Percentiles rank a stretch among this genome's conserved stretches.
phyloP scores from a whole-genome alignment of 768 basidiomycete genomes.

The Amanita phalloides region DNA sequence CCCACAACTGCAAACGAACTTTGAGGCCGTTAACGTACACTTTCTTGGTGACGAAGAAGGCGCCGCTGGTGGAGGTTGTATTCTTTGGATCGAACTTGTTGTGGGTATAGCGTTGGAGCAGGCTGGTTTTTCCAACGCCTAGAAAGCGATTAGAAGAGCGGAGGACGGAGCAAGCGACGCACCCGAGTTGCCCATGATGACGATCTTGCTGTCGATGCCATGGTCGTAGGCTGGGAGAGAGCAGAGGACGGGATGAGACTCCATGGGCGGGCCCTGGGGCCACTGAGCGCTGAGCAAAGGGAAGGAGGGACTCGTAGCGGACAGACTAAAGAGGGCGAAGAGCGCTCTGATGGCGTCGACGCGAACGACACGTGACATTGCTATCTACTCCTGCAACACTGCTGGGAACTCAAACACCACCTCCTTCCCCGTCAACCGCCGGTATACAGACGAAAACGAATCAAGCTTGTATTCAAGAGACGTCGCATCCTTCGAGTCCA shows the following conservation, averaged over 20 bases:
- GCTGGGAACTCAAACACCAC: slow-evolving; percentile 91
- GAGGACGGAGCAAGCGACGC: slow-evolving; percentile 9
- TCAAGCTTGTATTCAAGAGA: slow-evolving; percentile 99
- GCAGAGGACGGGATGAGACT: slow-evolving; percentile 48
- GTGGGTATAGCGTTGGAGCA: slow-evolving; percentile 84
- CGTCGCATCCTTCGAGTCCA: slow-evolving; percentile 96
- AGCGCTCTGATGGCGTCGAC: slow-evolving; percentile 3
- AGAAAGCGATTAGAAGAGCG: slow-evolving; percentile 4
- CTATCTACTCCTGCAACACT: slow-evolving; percentile 53
- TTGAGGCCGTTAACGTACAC: slow-evolving; percentile 75
- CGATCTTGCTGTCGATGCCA: slow-evolving; percentile 90
- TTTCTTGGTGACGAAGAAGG: slow-evolving; percentile 92
- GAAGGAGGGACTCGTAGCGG: slow-evolving; percentile 15
- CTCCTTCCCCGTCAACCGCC: slow-evolving; percentile 91
- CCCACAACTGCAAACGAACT: slow-evolving; percentile 85
- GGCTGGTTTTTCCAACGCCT: slow-evolving; percentile 91
- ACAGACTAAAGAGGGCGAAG: slow-evolving; percentile 18
- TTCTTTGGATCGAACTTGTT: slow-evolving; percentile 84
- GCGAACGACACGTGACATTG: slow-evolving; percentile 21
- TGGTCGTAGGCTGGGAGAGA: slow-evolving; percentile 67
- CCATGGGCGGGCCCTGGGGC: slow-evolving; percentile 35
- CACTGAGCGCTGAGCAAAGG: slow-evolving; percentile 27
- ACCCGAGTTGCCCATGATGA: slow-evolving; percentile 81
- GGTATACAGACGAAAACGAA: slow-evolving; percentile 97
- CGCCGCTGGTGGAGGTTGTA: slow-evolving; percentile 84